Evolutionary conservation across 257 asterid genomes (phyloP).

Genomic region (Solanum tacnaense): DNA sequence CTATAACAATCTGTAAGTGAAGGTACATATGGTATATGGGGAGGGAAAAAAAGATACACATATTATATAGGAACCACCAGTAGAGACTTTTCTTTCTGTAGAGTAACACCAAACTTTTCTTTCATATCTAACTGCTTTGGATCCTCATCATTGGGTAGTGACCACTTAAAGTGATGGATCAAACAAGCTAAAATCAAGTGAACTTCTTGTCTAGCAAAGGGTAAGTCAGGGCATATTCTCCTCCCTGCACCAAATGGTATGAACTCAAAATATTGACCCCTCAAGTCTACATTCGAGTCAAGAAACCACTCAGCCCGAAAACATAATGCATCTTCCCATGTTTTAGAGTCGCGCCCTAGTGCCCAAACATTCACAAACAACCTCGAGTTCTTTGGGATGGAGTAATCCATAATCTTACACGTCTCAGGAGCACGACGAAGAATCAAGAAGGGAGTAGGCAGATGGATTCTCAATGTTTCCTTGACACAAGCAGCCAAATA

Average conservation of each 20-base stretch:
- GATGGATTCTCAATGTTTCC: conserved; percentile 41
- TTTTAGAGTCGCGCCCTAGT: conserved; percentile 23
- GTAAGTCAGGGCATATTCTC: conserved; percentile 41
- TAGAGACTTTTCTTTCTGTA: conserved; percentile 11
- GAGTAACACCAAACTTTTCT: conserved; percentile 13
- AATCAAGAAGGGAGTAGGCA: conserved; percentile 31
- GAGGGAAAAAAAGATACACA: neutral
- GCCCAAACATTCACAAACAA: conserved; percentile 25
- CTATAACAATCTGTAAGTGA: too few species aligned
- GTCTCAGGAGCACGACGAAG: conserved; percentile 18
- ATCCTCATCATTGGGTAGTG: conserved; percentile 2
- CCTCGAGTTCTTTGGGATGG: conserved; percentile 20
- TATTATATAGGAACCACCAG: neutral
- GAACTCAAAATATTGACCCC: conserved; percentile 29
- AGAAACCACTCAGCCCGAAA: conserved; percentile 28
- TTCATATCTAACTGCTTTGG: conserved; percentile 6
- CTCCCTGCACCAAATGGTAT: conserved; percentile 42
- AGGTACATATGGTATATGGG: too few species aligned
- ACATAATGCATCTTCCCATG: conserved; percentile 25
- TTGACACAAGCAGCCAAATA: conserved; percentile 10
- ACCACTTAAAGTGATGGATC: conserved; percentile 21
- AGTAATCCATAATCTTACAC: conserved; percentile 22
- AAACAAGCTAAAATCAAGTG: conserved; percentile 17
- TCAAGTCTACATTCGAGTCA: conserved; percentile 13
- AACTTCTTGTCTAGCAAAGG: conserved; percentile 24